Conservation (phyloP, 257 asterid genomes). For the Solanum boliviense region DNA sequence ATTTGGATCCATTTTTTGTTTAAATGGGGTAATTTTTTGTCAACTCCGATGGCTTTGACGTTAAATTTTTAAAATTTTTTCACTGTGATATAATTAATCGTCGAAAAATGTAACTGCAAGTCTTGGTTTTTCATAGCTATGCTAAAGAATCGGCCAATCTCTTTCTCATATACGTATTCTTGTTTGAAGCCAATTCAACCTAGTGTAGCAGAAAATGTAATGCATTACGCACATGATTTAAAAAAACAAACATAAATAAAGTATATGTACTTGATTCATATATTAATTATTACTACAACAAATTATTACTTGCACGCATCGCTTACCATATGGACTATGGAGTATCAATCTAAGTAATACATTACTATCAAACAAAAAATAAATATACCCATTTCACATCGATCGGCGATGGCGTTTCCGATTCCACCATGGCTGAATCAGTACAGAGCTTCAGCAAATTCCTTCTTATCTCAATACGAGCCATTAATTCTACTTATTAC, state of each 20-base stretch:
- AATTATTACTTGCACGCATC: neutral
- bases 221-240: neutral
- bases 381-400: neutral
- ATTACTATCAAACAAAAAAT: neutral
- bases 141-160: no score
- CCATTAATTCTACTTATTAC: slow-evolving; percentile 45
- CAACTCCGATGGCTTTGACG: no score
- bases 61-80: no score
- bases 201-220: neutral
- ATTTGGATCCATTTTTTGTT: no score
- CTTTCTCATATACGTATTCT: neutral
- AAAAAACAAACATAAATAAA: neutral
- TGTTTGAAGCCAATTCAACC: neutral
- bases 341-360: neutral
- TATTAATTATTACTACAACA: neutral
- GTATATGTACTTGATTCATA: neutral
- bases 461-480: slow-evolving; percentile 46
- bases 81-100: no score
- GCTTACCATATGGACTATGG: no score
- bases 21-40: no score
- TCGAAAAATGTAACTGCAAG: no score
- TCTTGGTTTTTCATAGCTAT: no score
- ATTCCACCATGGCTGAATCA: slow-evolving; percentile 24
- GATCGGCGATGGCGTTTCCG: slow-evolving; percentile 34
- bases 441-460: slow-evolving; percentile 51